phyloP scores from a whole-genome alignment of 805 yeast species.

The Saccharomycopsis olivae region DNA sequence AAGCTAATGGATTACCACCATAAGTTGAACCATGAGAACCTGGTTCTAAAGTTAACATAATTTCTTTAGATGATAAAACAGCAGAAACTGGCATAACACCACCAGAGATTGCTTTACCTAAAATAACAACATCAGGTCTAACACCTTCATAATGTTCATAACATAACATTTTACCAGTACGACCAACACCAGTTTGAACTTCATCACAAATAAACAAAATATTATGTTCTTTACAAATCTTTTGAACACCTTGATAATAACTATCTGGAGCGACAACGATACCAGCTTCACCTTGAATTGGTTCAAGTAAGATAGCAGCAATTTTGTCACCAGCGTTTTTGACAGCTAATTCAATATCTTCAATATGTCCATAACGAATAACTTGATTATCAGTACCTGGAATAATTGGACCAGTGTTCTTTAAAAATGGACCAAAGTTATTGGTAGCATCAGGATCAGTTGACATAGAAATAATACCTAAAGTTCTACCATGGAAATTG shows the following conservation, averaged over 20 bases:
- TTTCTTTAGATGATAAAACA: slow-evolving; percentile 79
- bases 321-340: slow-evolving; percentile 75
- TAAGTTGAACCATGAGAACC: slow-evolving; percentile 97
- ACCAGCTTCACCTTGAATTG: slow-evolving; percentile 98
- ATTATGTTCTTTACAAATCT: slow-evolving; percentile 70
- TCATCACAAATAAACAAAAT: slow-evolving; percentile 90
- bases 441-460: slow-evolving; percentile 90
- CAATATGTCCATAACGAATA: slow-evolving; percentile 75
- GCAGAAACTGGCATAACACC: slow-evolving; percentile 92
- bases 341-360: slow-evolving; percentile 77
- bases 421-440: slow-evolving; percentile 82
- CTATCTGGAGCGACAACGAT: slow-evolving; percentile 86
- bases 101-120: slow-evolving; percentile 94
- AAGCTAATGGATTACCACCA: slow-evolving; percentile 95
- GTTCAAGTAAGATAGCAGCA: slow-evolving; percentile 87
- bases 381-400: slow-evolving; percentile 61
- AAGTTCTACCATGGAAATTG: slow-evolving; percentile 94
- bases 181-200: slow-evolving; percentile 94
- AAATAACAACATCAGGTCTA: slow-evolving; percentile 79
- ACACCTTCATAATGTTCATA: slow-evolving; percentile 72
- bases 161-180: slow-evolving; percentile 92
- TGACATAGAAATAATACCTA: slow-evolving; percentile 92
- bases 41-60: slow-evolving; percentile 82
- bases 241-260: slow-evolving; percentile 64
- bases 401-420: slow-evolving; percentile 72